A percentile compares a stretch with the other conserved stretches of the same genome.
Evolutionary conservation across 2,329 filamentous ascomycete species (phyloP).

Genomic region (Pezicula neosporulosa): DNA sequence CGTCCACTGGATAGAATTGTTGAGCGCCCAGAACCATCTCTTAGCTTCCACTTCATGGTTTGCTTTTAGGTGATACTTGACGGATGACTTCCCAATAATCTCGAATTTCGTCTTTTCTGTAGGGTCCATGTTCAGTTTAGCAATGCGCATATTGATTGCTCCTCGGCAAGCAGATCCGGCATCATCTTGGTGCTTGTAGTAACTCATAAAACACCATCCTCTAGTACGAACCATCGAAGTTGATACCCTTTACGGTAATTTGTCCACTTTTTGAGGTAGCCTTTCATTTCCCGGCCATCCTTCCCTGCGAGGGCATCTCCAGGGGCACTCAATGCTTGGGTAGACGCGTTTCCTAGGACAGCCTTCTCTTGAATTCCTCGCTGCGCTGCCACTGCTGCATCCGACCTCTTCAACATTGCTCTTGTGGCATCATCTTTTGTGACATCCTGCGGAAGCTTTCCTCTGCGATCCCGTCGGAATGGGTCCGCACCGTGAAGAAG

Average conservation of each 20-base stretch:
- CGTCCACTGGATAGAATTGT: conserved; percentile 97
- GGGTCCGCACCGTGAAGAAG: conserved; percentile 94
- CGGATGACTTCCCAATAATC: conserved; percentile 95
- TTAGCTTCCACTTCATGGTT: conserved; percentile 99
- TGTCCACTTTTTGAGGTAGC: conserved; percentile 98
- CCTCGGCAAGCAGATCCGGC: conserved; percentile 93
- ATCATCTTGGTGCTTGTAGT: conserved; percentile 99
- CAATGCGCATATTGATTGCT: conserved; percentile 98
- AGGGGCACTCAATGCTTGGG: conserved; percentile 45
- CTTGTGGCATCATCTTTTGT: conserved; percentile 91
- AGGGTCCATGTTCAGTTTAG: conserved; percentile 89
- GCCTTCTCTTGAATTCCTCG: conserved; percentile 96
- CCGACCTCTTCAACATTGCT: conserved; percentile 88
- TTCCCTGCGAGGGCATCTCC: conserved; percentile 68
- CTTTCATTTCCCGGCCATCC: conserved; percentile 95
- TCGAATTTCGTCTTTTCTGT: conserved; percentile 98
- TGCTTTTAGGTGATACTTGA: conserved; percentile 96
- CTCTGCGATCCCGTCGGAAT: conserved; percentile 90
- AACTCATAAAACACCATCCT: conserved; percentile 95
- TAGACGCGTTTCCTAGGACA: conserved; percentile 73
- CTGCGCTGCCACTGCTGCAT: conserved; percentile 90
- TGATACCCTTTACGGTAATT: conserved; percentile 98
- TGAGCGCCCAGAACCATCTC: conserved; percentile 97
- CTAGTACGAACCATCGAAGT: conserved; percentile 93
- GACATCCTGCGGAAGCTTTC: conserved; percentile 92